Evolutionary conservation across 192 early-diverging fungal species (phyloP).

Genomic region (Coemansia sp.): DNA sequence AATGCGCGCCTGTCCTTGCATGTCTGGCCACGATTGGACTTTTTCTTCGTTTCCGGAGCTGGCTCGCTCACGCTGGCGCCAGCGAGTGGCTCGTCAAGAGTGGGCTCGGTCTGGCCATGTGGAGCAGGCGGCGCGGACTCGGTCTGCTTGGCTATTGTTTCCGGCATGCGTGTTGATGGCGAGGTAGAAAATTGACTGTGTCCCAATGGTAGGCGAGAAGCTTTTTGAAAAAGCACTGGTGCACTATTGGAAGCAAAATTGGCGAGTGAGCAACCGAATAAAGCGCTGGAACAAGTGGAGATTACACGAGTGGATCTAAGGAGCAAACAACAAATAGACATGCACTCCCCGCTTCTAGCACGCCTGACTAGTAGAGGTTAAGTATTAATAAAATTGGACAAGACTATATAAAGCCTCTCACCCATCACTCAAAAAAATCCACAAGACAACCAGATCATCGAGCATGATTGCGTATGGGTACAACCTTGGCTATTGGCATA

Average conservation of each 20-base stretch:
- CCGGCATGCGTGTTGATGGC: background rate
- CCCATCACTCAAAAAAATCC: too few relatives aligned
- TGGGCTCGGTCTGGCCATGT: background rate
- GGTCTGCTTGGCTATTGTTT: background rate
- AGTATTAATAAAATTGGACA: background rate
- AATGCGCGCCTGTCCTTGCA: conserved; percentile 45
- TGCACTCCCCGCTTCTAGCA: background rate
- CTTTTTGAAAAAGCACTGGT: background rate
- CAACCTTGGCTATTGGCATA: too few relatives aligned
- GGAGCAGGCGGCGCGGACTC: background rate
- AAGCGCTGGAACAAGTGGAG: background rate
- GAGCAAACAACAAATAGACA: background rate
- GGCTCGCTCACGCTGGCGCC: background rate
- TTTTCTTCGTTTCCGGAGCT: conserved; percentile 4
- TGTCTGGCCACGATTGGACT: conserved; percentile 33
- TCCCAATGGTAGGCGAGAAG: background rate
- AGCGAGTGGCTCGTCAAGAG: background rate
- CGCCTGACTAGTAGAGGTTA: background rate
- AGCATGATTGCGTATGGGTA: too few relatives aligned
- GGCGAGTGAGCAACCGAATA: background rate
- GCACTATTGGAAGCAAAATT: background rate
- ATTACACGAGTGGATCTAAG: background rate
- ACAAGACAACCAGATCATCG: too few relatives aligned
- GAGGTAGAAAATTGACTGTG: background rate
- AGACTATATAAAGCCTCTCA: too few relatives aligned